phyloP scores from a whole-genome alignment of 805 yeast species.

The Suhomyces sp. region DNA sequence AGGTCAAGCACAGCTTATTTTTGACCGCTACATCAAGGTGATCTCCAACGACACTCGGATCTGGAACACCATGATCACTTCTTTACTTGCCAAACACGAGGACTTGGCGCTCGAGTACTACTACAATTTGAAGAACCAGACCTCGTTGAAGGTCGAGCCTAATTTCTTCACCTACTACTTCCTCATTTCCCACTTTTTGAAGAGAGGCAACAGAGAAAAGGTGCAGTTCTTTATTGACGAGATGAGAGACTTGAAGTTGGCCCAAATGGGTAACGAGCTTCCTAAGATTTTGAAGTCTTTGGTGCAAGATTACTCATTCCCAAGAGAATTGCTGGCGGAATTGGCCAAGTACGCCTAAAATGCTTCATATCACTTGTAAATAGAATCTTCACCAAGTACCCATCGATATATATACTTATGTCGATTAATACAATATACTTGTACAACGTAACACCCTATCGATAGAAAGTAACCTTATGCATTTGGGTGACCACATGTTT shows the following conservation, averaged over 20 bases:
- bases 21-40: constrained; percentile 34
- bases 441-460: no score
- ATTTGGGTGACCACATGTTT: no score
- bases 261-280: constrained; percentile 36
- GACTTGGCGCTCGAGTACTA: constrained; percentile 42
- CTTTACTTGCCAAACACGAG: constrained; percentile 30
- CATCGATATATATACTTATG: not conserved
- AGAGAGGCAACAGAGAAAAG: constrained; percentile 27
- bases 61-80: constrained; percentile 40
- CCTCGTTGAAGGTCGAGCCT: constrained; percentile 28
- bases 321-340: constrained; percentile 1
- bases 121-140: constrained; percentile 27
- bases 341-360: not conserved
- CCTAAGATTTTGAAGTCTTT: constrained; percentile 32
- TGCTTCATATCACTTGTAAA: not conserved
- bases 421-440: no score
- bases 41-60: constrained; percentile 35
- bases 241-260: constrained; percentile 26
- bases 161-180: constrained; percentile 50
- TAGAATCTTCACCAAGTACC: not conserved
- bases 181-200: constrained; percentile 39
- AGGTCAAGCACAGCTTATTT: constrained; percentile 28
- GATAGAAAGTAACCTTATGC: no score
- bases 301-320: constrained; percentile 14
- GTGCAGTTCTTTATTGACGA: constrained; percentile 39